Conservation (phyloP, 345 rosid species). For the Populus nigra region DNA sequence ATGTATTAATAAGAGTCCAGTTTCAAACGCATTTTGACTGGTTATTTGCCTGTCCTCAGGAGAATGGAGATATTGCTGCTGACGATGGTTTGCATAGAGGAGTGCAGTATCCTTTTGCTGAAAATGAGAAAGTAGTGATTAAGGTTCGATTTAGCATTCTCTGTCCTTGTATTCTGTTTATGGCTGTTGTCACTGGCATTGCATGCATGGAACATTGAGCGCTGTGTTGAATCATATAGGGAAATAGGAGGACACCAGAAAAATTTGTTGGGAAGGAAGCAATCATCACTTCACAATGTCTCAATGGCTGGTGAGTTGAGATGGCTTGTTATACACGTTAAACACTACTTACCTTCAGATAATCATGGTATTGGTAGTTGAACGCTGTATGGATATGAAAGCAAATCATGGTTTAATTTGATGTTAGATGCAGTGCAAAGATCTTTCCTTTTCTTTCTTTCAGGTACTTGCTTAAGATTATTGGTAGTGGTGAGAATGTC, state of each 20-base stretch:
- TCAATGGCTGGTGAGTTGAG: constrained; percentile 87
- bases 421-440: not conserved
- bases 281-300: constrained; percentile 89
- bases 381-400: not conserved
- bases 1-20: not conserved
- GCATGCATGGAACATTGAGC: constrained; percentile 12
- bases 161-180: not conserved
- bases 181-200: constrained; percentile 3
- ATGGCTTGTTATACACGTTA: not conserved
- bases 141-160: constrained; percentile 46
- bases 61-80: constrained; percentile 62
- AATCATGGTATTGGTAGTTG: not conserved
- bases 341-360: not conserved
- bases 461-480: constrained; percentile 84
- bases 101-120: constrained; percentile 87
- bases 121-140: constrained; percentile 90
- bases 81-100: constrained; percentile 68
- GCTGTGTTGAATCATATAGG: constrained; percentile 48
- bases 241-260: constrained; percentile 90
- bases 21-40: not conserved
- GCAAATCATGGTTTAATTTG: not conserved
- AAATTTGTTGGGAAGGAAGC: constrained; percentile 99
- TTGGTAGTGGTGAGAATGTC: constrained; percentile 78
- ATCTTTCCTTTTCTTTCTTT: not conserved
- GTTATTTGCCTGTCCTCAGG: constrained; percentile 39